Conservation (phyloP, 768 basidiomycete genomes). For the Psilocybe azurescens region DNA sequence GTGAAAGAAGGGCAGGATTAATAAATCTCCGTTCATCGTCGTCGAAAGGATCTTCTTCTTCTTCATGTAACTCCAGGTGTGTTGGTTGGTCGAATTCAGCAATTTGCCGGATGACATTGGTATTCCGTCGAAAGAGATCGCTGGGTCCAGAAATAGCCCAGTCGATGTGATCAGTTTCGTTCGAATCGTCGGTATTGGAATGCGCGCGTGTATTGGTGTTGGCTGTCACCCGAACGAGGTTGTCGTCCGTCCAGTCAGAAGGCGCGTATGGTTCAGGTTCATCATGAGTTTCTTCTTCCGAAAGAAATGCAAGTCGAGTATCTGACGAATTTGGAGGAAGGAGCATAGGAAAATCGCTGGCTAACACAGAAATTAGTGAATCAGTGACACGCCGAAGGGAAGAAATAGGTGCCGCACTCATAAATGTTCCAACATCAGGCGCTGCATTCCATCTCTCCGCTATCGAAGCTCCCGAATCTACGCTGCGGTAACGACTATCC, state of each 20-base stretch:
- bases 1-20: slow-evolving; percentile 84
- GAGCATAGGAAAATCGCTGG: slow-evolving; percentile 23
- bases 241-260: slow-evolving; percentile 2
- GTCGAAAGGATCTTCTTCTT: slow-evolving; percentile 58
- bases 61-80: slow-evolving; percentile 47
- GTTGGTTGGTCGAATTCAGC: slow-evolving; percentile 34
- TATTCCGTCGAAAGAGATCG: slow-evolving; percentile 26
- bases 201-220: slow-evolving; percentile 3
- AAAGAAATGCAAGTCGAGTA: slow-evolving; percentile 11
- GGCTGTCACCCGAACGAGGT: slow-evolving; percentile 4
- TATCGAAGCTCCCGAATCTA: slow-evolving; percentile 18
- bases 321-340: slow-evolving; percentile 16
- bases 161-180: slow-evolving; percentile 14
- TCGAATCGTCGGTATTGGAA: slow-evolving; percentile 13
- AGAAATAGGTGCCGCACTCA: slow-evolving; percentile 17
- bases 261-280: background rate
- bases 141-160: slow-evolving; percentile 27
- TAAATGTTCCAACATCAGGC: slow-evolving; percentile 23
- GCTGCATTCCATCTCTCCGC: slow-evolving; percentile 15
- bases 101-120: slow-evolving; percentile 33
- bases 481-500: slow-evolving; percentile 7
- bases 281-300: slow-evolving; percentile 5
- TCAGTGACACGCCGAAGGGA: background rate
- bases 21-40: slow-evolving; percentile 82
- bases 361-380: slow-evolving; percentile 9